These are phyloP conservation scores for Solanum gandarillasii DNA, from an alignment of 257 asterid species.

Conservation along the genomic window DNA sequence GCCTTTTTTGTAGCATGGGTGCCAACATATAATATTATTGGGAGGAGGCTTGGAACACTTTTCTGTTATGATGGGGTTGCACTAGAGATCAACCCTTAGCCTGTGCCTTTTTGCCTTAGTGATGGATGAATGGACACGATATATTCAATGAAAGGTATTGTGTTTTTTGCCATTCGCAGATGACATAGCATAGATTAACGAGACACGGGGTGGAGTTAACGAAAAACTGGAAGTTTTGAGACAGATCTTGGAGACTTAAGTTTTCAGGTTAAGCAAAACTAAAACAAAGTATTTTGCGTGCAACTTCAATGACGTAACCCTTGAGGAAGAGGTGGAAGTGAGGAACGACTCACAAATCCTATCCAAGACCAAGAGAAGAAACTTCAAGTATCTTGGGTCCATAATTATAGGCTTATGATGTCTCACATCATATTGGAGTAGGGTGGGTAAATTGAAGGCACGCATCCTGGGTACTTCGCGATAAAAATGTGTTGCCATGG, in stretches of 20 bases:
- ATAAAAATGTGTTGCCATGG: background rate
- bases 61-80: background rate
- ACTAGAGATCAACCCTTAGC: too few species aligned
- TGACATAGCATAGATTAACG: background rate
- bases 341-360: too few species aligned
- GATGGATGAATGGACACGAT: background rate
- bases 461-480: fast-evolving
- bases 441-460: background rate
- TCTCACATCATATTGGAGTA: background rate
- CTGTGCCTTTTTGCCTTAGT: too few species aligned
- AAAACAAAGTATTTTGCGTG: too few species aligned
- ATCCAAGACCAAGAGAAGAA: background rate
- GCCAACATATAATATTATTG: background rate
- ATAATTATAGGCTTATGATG: background rate
- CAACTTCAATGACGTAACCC: too few species aligned
- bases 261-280: background rate
- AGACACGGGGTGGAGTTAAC: too few species aligned
- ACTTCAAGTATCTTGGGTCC: background rate
- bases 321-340: too few species aligned
- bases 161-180: background rate
- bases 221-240: too few species aligned
- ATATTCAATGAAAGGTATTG: background rate
- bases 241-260: too few species aligned
- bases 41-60: background rate
- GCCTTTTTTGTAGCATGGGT: background rate